A percentile compares a stretch with the other conserved stretches of the same genome.
These are phyloP conservation scores for Lycium barbarum DNA, from an alignment of 257 asterid genomes.

Conservation along the genomic window DNA sequence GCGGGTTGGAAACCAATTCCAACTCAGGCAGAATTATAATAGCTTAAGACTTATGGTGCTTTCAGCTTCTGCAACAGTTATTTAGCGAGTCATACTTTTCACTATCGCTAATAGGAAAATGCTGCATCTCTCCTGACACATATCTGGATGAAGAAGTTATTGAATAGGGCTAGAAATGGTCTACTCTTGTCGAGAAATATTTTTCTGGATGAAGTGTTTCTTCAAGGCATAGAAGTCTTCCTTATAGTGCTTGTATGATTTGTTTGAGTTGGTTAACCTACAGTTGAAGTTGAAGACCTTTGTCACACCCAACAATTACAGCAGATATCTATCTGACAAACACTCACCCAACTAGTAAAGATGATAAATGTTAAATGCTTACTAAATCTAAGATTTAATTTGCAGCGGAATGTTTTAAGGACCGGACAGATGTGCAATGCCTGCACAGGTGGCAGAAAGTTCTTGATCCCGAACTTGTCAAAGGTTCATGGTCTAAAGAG, in stretches of 20 bases:
- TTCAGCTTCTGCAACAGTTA: neutral
- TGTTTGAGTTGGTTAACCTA: constrained; percentile 4
- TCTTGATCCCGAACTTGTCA: constrained; percentile 93
- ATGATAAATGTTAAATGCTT: constrained; percentile 19
- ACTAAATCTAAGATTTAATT: constrained; percentile 18
- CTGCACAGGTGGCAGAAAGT: constrained; percentile 98
- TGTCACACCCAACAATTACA: neutral
- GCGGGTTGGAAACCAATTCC: neutral
- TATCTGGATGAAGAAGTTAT: constrained; percentile 20
- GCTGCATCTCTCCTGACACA: constrained; percentile 8
- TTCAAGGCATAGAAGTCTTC: neutral
- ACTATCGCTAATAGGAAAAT: neutral
- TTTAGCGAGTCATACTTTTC: constrained; percentile 10
- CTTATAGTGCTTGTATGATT: constrained; percentile 13
- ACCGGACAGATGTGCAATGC: constrained; percentile 90
- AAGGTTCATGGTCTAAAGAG: constrained; percentile 98
- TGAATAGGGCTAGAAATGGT: neutral
- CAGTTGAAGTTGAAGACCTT: neutral
- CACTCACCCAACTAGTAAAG: neutral
- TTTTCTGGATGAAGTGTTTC: neutral
- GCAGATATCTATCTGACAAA: neutral
- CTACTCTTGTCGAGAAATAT: neutral
- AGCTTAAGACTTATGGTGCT: neutral
- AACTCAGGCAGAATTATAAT: neutral
- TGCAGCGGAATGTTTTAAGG: constrained; percentile 92